phyloP scores from a whole-genome alignment of 176 grass and related monocot species.

The sorghum (Sorghum bicolor) region DNA sequence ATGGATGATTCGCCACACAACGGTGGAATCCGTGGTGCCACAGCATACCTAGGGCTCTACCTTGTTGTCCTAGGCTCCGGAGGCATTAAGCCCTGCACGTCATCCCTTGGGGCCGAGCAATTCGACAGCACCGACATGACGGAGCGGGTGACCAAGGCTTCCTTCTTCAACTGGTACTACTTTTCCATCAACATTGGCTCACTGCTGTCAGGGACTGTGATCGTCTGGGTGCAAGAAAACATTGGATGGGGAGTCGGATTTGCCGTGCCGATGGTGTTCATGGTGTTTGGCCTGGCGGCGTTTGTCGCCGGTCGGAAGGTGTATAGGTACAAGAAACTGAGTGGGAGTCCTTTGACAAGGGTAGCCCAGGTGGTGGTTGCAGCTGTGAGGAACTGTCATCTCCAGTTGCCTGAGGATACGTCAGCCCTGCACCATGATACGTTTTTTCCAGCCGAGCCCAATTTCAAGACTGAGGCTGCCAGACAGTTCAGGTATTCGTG shows the following conservation, averaged over 20 bases:
- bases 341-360: conserved; percentile 28
- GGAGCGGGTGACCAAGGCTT: background rate
- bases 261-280: background rate
- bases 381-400: conserved; percentile 18
- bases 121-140: conserved; percentile 25
- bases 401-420: conserved; percentile 6
- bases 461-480: background rate
- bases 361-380: conserved; percentile 40
- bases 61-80: background rate
- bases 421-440: conserved; percentile 5
- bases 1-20: background rate
- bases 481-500: background rate
- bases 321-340: conserved; percentile 5
- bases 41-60: background rate
- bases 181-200: conserved; percentile 30
- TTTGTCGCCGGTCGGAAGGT: background rate
- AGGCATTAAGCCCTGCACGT: conserved; percentile 45
- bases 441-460: background rate
- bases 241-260: conserved; percentile 34
- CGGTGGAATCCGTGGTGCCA: background rate
- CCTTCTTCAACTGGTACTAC: conserved; percentile 58
- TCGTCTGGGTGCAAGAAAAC: conserved; percentile 49
- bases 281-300: too few species aligned
- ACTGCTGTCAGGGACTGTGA: conserved; percentile 25
- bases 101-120: conserved; percentile 39